Base-by-base conservation (phyloP, 2,329 filamentous ascomycete genomes). In the Ascochyta lentis region DNA sequence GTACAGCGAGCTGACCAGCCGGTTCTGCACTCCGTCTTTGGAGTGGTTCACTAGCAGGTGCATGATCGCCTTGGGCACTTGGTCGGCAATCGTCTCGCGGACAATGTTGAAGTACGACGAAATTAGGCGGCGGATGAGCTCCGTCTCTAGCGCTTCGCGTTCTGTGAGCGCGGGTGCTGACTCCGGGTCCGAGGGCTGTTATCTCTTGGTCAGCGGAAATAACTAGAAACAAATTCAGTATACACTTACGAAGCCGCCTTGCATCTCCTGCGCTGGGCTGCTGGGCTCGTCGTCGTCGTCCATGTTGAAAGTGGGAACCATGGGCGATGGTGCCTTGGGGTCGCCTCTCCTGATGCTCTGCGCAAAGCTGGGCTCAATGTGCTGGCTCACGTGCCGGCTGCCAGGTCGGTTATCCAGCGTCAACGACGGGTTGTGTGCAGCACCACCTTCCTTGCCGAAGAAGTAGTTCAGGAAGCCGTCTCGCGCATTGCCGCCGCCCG, bases 31-130 rank as follows among this genome's bases (percentile, higher is more conserved):
- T 12, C 94, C 94, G 65, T 99, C 95, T 77, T 98, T 97, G 79
- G 91, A 96, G 81, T 97, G 91, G 78, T 99, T 99, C 73, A 99
- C 95, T 31, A 99, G 85, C 42, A 99, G 86, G 76, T 99, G 95
- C 95, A 99, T 99, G 66, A 99, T 90, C 5, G 95, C 95, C 80
- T 99, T 99, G 64, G 95, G 95, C 10, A 99, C 95, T 79, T 98
- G 94, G 74, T 99, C 95, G 40, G 94, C 94, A 68, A 97, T 96
- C n/a, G 92, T 94, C 78, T 99, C 95, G 60, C 95, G 91, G 42
- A 99, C 95, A 70, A 99, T 99, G 76, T 96, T 96, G 83, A 99
- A 99, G 82, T 99, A 99, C 1, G 93, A 97, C 29, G 91, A 96
- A 75, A 99, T 99, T 53, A 99, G 86, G 42, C 93, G 91, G 42